phyloP scores from a whole-genome alignment of 768 basidiomycete genomes.

The Pleurotus ostreatus region DNA sequence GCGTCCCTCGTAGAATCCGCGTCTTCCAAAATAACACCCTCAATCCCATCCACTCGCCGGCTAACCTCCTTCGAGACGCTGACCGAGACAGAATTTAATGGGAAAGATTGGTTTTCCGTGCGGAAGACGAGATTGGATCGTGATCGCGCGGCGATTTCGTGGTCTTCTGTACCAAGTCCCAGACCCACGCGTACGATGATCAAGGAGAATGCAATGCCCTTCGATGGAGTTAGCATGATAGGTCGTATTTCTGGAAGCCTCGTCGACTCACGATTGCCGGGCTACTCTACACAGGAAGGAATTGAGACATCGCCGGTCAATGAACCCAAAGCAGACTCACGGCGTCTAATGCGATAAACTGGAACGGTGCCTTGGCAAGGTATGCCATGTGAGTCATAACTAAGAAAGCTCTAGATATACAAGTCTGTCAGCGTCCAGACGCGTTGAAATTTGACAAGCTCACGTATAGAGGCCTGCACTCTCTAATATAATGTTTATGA shows the following conservation, averaged over 20 bases:
- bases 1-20: not conserved
- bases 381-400: constrained; percentile 5
- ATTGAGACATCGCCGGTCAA: not conserved
- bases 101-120: not conserved
- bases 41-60: not conserved
- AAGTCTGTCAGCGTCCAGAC: not conserved
- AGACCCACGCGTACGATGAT: constrained; percentile 9
- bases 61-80: constrained; percentile 2
- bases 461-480: constrained; percentile 5
- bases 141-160: not conserved
- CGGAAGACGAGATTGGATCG: constrained; percentile 1
- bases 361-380: constrained; percentile 1
- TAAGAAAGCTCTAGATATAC: not conserved
- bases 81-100: not conserved
- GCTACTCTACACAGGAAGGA: not conserved
- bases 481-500: constrained; percentile 1
- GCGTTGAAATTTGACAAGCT: not conserved
- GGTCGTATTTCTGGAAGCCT: not conserved
- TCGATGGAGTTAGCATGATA: not conserved
- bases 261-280: constrained; percentile 2
- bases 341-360: not conserved
- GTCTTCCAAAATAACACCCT: not conserved
- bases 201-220: constrained; percentile 3
- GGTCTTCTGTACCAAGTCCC: not conserved
- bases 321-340: not conserved